phyloP scores from a whole-genome alignment of 202 grass and related monocot species.

The Schoenoplectus triqueter region DNA sequence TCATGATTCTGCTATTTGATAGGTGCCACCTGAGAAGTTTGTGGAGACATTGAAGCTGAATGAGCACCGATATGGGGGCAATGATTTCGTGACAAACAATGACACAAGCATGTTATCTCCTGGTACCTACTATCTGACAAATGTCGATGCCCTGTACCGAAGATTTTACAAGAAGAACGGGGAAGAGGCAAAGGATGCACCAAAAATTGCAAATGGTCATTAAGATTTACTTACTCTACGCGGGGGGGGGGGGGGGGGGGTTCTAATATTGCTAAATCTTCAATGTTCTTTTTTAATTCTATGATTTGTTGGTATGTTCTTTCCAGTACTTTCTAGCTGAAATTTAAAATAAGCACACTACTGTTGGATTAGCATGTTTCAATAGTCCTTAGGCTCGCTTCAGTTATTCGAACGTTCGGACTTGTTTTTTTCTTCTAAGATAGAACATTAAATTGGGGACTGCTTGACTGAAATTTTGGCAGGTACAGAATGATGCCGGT shows the following conservation, averaged over 20 bases:
- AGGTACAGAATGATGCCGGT: not conserved
- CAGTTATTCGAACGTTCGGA: not conserved
- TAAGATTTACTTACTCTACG: slow-evolving; percentile 8
- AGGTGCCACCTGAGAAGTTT: slow-evolving; percentile 86
- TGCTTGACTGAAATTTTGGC: not conserved
- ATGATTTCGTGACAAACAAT: slow-evolving; percentile 80
- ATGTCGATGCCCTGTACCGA: slow-evolving; percentile 85
- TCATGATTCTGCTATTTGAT: slow-evolving; percentile 14
- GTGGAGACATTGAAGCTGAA: slow-evolving; percentile 83
- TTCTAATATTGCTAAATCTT: slow-evolving; percentile 40
- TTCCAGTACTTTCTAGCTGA: not conserved
- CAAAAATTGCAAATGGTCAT: slow-evolving; percentile 59
- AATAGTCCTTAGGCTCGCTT: not conserved
- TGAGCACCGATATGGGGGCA: slow-evolving; percentile 86
- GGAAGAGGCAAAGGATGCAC: slow-evolving; percentile 39
- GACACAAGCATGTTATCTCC: slow-evolving; percentile 69
- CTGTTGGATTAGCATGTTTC: slow-evolving; percentile 19
- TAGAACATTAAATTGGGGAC: not conserved
- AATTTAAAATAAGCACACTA: slow-evolving; percentile 16
- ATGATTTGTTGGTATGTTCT: too few species aligned
- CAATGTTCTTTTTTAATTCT: slow-evolving; percentile 21
- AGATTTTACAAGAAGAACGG: slow-evolving; percentile 70
- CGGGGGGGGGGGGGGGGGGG: not conserved
- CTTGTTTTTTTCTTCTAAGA: not conserved
- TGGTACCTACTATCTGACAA: slow-evolving; percentile 83